Evolutionary conservation across 495 filamentous ascomycete genomes (phyloP), one percentile per base, ranked within the genome.

Genomic region (Podospora comata): DNA sequence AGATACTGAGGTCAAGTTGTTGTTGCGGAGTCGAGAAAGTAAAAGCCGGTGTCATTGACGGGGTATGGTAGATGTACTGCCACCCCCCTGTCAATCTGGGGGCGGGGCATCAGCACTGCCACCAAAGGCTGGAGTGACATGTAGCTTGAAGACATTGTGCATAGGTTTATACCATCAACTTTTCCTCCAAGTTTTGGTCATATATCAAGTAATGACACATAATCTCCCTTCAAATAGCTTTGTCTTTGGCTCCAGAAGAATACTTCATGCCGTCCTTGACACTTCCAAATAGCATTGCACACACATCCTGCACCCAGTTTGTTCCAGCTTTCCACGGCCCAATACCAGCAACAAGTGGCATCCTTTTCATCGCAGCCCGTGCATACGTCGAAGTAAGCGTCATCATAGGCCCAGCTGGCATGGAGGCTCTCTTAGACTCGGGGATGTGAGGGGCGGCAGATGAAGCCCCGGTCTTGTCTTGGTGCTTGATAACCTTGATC

Each of bases 401-500:
- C 54, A 71, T 32, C 4, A 61, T 74, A 13, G 78, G 74, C 57
- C 66, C 28, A 26, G n/a, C 56, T 0, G 74, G 71, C 53, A 76
- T 20, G 7, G 13, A 26, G 9, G 65, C 70, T 19, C 71, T 60
- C 65, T 70, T 67, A 13, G 34, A 58, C 26, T 70, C 53, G 3
- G 73, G 64, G 4, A 78, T 54, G 18, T 68, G 57, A 1, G 81
- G 81, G 18, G 65, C 58, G 2, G 72, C 79, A 0, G 71, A 70
- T 1, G 71, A 72, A 3, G 79, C 79, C 1, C 78, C 78, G 2
- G 65, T 67, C 57, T 70, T 68, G 13, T 76, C 72, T 79, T 79
- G 78, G 48, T 78, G 69, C 71, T 75, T 76, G 44, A 80, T 78
- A 3, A 83, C 70, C 59, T 76, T 76, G 66, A 83, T 74, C 15